A percentile compares a stretch with the other conserved stretches of the same genome.
These are phyloP conservation scores for Verticillium nonalfalfae DNA, from an alignment of 2,329 filamentous ascomycete species.

Conservation along the genomic window DNA sequence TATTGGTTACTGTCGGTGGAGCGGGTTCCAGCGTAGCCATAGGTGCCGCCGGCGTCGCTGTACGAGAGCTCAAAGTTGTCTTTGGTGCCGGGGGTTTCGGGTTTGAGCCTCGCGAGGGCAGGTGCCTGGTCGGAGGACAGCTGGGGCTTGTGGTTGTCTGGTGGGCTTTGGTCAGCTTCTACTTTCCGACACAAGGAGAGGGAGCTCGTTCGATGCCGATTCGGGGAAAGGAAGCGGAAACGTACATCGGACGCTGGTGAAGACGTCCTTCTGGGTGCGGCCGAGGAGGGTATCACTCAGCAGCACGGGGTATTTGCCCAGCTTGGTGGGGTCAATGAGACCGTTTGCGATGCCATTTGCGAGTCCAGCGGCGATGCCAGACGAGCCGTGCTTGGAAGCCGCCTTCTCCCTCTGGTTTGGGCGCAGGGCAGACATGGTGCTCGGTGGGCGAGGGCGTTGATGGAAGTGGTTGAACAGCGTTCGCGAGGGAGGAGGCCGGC, in stretches of 20 bases:
- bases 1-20: constrained; percentile 51
- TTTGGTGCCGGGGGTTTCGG: constrained; percentile 39
- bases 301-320: constrained; percentile 56
- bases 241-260: constrained; percentile 56
- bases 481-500: neutral
- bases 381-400: constrained; percentile 4
- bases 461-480: neutral
- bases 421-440: constrained; percentile 12
- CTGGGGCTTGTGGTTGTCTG: constrained; percentile 58
- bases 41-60: constrained; percentile 47
- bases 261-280: constrained; percentile 49
- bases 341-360: constrained; percentile 15
- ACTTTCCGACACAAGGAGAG: neutral
- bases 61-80: constrained; percentile 51
- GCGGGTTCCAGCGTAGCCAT: constrained; percentile 55
- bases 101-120: constrained; percentile 44
- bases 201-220: neutral
- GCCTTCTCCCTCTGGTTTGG: constrained; percentile 12
- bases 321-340: constrained; percentile 53
- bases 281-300: constrained; percentile 56
- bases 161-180: constrained; percentile 7
- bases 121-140: constrained; percentile 42
- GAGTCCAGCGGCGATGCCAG: neutral
- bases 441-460: neutral
- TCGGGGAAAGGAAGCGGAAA: neutral